Base-by-base conservation (phyloP, 331 rosid genomes). In the Stylosanthes scabra region DNA sequence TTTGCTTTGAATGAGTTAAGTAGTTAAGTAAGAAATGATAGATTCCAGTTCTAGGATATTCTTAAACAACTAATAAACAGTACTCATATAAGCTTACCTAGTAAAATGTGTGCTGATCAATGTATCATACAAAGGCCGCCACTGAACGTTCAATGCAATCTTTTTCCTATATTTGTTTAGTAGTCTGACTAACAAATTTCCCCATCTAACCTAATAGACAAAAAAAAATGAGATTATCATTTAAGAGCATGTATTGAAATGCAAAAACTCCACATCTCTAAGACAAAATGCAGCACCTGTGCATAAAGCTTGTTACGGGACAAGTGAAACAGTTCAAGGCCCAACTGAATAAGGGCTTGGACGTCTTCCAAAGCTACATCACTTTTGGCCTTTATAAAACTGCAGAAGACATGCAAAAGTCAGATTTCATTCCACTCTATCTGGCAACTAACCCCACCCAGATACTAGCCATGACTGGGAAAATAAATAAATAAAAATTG, bases 151-250 rank as follows among this genome's bases (percentile, higher is more conserved):
- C 83, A 92, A 74, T 34, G 89, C 70, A 82, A 95, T 75, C 84
- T 85, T 90, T 87, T 95, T 95, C 72, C 91, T 82, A 74, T 88
- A 89, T 85, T 86, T 92, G 80, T 92, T 90, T 71, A 95, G 92
- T 70, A 95, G 63, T 61, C 88, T 90, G 81, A 95, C 93, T 70
- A 95, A 70, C 37, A 89, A 50, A 81, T 95, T 95, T 74, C 99
- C 99, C 99, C 99, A 95, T 72, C 98, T 95, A 82, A 95, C 97
- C 99, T 95, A 90, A 80, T 80, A 79, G 80, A 63, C 71, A 51
- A 14, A 85, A 14, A 85, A 82, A 74, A 82, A 83, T 27, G 42
- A 10, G 69, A 67, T 73, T 75, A 63, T 49, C 76, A 77, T 71
- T 82, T 67, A 84, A 70, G 71, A 59, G 66, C 58, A 66, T 59